Evolutionary conservation across 257 asterid species (phyloP).

Genomic region (Primulina tabacum): DNA sequence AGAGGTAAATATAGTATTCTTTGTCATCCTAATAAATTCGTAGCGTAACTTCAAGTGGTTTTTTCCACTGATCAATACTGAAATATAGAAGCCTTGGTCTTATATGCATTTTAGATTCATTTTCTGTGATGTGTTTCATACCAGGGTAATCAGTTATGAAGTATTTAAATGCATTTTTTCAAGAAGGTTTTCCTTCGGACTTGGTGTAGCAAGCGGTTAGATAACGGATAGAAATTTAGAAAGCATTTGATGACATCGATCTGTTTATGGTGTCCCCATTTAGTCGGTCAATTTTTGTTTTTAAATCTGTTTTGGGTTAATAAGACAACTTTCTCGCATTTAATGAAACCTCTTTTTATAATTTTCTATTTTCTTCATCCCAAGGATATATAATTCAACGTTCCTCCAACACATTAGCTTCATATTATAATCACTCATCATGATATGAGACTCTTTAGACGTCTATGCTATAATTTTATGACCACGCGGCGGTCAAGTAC

Average conservation of each 20-base stretch:
- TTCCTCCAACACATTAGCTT: not conserved
- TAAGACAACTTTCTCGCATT: not conserved
- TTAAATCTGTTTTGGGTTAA: not conserved
- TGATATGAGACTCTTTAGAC: not conserved
- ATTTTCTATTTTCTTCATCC: too few species aligned
- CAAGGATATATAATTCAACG: not conserved
- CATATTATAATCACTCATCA: not conserved
- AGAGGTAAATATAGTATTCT: slow-evolving; percentile 1
- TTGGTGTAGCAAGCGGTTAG: not conserved
- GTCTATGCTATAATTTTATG: not conserved
- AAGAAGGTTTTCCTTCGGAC: not conserved
- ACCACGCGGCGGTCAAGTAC: not conserved
- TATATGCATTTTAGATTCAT: not conserved
- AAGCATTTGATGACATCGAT: not conserved
- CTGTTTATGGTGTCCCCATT: not conserved
- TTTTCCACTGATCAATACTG: slow-evolving; percentile 1
- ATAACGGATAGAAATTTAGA: not conserved
- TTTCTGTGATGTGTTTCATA: not conserved
- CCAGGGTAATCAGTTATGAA: not conserved
- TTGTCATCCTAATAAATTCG: slow-evolving; percentile 4
- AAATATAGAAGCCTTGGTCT: not conserved
- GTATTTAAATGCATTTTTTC: too few species aligned
- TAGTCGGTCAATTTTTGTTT: not conserved
- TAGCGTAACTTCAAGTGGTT: not conserved
- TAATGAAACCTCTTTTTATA: not conserved